Evolutionary conservation across 345 rosid genomes (phyloP).

Genomic region (Moricandia arvensis): DNA sequence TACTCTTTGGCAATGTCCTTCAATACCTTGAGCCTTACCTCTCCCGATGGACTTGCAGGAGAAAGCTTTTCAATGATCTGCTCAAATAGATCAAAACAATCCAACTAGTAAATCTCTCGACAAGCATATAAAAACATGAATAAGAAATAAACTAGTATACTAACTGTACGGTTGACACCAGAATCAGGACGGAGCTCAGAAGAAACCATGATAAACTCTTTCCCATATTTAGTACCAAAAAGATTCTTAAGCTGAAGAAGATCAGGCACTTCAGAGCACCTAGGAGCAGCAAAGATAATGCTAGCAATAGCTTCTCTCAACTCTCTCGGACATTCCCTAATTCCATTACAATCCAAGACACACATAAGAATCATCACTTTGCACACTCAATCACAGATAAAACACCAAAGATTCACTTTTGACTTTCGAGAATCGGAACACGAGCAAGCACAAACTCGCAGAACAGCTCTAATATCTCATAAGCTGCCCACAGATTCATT

Average conservation of each 20-base stretch:
- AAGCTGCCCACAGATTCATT: slow-evolving; percentile 77
- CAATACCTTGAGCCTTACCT: slow-evolving; percentile 64
- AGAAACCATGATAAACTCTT: slow-evolving; percentile 70
- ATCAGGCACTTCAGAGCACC: slow-evolving; percentile 94
- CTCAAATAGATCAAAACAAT: slow-evolving; percentile 5
- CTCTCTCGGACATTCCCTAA: slow-evolving; percentile 92
- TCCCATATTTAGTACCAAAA: slow-evolving; percentile 79
- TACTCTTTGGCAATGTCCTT: slow-evolving; percentile 81
- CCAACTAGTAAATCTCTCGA: no score
- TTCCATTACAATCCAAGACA: neutral
- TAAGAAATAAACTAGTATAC: slow-evolving; percentile 26
- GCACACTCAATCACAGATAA: neutral
- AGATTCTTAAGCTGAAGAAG: slow-evolving; percentile 76
- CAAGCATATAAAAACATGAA: no score
- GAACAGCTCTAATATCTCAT: slow-evolving; percentile 83
- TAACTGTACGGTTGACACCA: slow-evolving; percentile 89
- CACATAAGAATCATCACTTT: neutral
- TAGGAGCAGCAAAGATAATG: slow-evolving; percentile 88
- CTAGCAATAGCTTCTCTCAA: slow-evolving; percentile 87
- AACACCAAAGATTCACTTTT: slow-evolving; percentile 51
- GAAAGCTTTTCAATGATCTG: slow-evolving; percentile 91
- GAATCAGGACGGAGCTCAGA: slow-evolving; percentile 94
- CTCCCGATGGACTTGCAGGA: slow-evolving; percentile 65
- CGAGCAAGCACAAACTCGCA: slow-evolving; percentile 92
- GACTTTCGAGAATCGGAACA: slow-evolving; percentile 74